Percentiles rank a stretch among this genome's conserved stretches.
These are phyloP conservation scores for Phytophthora kernoviae DNA, from an alignment of 352 stramenopile genomes.

Conservation along the genomic window DNA sequence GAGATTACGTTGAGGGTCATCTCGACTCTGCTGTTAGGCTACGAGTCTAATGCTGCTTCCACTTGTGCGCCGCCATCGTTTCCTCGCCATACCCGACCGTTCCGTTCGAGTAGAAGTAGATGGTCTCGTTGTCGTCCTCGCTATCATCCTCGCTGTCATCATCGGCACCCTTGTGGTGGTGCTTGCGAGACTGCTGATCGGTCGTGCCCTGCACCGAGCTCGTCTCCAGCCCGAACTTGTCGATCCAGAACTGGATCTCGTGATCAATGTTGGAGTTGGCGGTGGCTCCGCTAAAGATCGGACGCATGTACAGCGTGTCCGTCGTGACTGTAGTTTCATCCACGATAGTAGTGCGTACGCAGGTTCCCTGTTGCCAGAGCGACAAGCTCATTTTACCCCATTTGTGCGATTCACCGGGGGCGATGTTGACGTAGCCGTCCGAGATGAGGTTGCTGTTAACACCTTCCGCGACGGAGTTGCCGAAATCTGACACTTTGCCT, in stretches of 20 bases:
- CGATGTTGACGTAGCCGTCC: conserved; percentile 31
- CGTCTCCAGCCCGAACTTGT: conserved; percentile 47
- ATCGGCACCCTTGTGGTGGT: not conserved
- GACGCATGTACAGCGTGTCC: conserved; percentile 51
- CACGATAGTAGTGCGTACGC: conserved; percentile 43
- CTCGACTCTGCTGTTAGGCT: not conserved
- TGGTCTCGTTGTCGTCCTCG: not conserved
- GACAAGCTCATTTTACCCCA: conserved; percentile 50
- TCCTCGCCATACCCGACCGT: conserved; percentile 11
- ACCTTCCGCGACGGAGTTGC: conserved; percentile 34
- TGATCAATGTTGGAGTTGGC: conserved; percentile 47
- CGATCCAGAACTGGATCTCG: conserved; percentile 55
- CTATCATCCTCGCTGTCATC: not conserved
- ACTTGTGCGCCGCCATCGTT: not conserved
- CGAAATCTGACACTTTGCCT: conserved; percentile 36
- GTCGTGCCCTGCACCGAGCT: conserved; percentile 18
- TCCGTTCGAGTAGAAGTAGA: conserved; percentile 13
- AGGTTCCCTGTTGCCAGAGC: conserved; percentile 53
- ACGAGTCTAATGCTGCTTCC: not conserved
- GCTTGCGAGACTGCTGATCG: conserved; percentile 9
- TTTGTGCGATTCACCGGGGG: conserved; percentile 22
- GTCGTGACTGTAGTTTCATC: conserved; percentile 41
- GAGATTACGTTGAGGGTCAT: not conserved
- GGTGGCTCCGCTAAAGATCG: conserved; percentile 54
- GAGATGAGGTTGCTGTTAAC: conserved; percentile 40